Conservation (phyloP, 176 grass and related monocot genomes). For the Puccinellia tenuiflora region DNA sequence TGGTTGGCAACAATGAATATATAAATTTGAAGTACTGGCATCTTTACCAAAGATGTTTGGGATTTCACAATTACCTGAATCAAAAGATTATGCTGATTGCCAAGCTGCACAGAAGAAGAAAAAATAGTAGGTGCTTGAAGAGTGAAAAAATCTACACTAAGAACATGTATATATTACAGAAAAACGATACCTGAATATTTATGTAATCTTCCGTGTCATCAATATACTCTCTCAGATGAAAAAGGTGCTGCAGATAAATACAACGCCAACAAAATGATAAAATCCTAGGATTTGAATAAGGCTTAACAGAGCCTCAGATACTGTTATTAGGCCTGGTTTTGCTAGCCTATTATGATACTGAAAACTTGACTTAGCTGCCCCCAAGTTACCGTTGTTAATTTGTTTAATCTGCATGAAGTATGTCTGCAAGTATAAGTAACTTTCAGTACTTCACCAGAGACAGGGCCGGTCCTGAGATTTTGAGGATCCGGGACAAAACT, state of each 20-base stretch:
- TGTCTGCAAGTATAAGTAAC: constrained; percentile 59
- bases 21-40: not conserved
- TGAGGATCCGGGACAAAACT: too few relatives aligned
- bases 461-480: too few relatives aligned
- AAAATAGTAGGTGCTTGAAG: constrained; percentile 5
- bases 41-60: not conserved
- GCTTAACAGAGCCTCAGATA: not conserved
- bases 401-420: constrained; percentile 99
- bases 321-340: not conserved
- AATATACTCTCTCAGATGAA: constrained; percentile 92
- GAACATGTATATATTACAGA: not conserved
- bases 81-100: constrained; percentile 95
- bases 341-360: not conserved
- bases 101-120: constrained; percentile 53
- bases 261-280: not conserved
- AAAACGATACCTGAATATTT: constrained; percentile 76
- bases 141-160: not conserved
- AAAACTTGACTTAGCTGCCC: constrained; percentile 1
- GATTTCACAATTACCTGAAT: constrained; percentile 63
- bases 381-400: constrained; percentile 85
- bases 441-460: constrained; percentile 13
- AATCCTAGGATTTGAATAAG: not conserved
- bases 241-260: constrained; percentile 28
- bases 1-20: not conserved
- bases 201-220: constrained; percentile 99